Evolutionary conservation across 768 basidiomycete species (phyloP), one percentile per base, ranked within the genome.

Genomic region (Pleurotus djamor): DNA sequence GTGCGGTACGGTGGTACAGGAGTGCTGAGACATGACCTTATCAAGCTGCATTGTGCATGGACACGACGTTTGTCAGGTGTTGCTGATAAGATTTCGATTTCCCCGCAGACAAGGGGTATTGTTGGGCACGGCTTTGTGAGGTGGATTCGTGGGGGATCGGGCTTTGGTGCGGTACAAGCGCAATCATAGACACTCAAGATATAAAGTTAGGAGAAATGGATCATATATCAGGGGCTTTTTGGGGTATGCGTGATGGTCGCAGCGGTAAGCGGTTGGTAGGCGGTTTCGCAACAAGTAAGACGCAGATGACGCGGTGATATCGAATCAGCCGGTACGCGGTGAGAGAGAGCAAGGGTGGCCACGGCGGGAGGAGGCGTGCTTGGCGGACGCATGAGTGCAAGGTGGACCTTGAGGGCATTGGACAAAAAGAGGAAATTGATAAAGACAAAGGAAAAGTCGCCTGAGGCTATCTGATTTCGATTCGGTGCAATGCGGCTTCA

Each of bases 81-180:
- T 41, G 44, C 37, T 56, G 54, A 56, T 56, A 56, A 56, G 54
- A 56, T 55, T 55, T 43, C 54, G 54, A 56, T 55, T 55, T 43
- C 54, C 21, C 54, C 54, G 54, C 54, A 44, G 35, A 28, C 21
- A 28, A 28, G 21, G 21, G 21, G 52, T 35, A 34, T 16, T 54
- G 52, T 36, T 54, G n/a, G 16, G 28, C 35, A 54, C 49, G 49
- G 49, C 37, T 44, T 43, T 55, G 54, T 38, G 37, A 34, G 35
- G 54, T 56, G 54, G 54, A 56, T 56, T 37, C 54, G 32, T 52
- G 33, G 16, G 44, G 54, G 41, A 56, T 52, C 45, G 45, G 45
- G 17, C 7, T 47, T 47, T 17, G 21, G 45, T 16, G 38, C 38
- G 38, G 9, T 28, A 12, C n/a, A 48, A 17, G 14, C 14, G 47